A percentile compares a stretch with the other conserved stretches of the same genome.
Conservation (phyloP, 1,139 yeast genomes). For the Pichia sp. region DNA sequence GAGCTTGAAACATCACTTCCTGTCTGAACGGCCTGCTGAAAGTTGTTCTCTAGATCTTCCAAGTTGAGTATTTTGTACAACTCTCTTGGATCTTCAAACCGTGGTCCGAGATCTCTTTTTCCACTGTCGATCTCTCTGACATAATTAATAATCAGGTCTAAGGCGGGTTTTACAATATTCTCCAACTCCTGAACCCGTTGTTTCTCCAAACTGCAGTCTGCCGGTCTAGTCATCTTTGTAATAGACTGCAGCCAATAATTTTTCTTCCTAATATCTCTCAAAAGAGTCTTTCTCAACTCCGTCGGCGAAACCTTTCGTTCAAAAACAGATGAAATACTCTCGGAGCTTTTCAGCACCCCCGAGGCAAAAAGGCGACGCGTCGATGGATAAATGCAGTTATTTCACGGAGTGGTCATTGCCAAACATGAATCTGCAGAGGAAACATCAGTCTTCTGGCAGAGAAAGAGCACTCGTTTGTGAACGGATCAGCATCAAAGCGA, state of each 20-base stretch:
- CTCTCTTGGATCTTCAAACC: conserved; percentile 35
- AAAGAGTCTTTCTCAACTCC: too few relatives aligned
- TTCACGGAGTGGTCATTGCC: background rate
- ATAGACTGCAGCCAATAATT: background rate
- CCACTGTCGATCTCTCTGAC: conserved; percentile 39
- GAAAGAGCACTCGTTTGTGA: too few relatives aligned
- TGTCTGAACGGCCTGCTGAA: conserved; percentile 22
- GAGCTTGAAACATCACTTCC: conserved; percentile 26
- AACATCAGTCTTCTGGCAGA: background rate
- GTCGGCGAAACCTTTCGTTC: background rate
- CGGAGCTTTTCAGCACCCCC: background rate
- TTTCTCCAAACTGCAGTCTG: conserved; percentile 10
- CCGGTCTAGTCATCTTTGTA: background rate
- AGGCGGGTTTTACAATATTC: conserved; percentile 38
- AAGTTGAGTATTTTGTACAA: conserved; percentile 29
- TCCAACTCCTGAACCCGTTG: conserved; percentile 43
- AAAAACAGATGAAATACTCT: background rate
- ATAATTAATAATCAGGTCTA: conserved; percentile 37
- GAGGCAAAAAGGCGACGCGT: background rate
- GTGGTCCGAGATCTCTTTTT: conserved; percentile 35
- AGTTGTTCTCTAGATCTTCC: conserved; percentile 17
- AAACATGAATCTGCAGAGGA: background rate
- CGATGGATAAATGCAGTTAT: background rate
- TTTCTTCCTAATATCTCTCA: too few relatives aligned
- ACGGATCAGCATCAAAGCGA: too few relatives aligned